A percentile compares a stretch with the other conserved stretches of the same genome.
Evolutionary conservation across 2,329 filamentous ascomycete genomes (phyloP).

Genomic region (Rutstroemia sydowiana): DNA sequence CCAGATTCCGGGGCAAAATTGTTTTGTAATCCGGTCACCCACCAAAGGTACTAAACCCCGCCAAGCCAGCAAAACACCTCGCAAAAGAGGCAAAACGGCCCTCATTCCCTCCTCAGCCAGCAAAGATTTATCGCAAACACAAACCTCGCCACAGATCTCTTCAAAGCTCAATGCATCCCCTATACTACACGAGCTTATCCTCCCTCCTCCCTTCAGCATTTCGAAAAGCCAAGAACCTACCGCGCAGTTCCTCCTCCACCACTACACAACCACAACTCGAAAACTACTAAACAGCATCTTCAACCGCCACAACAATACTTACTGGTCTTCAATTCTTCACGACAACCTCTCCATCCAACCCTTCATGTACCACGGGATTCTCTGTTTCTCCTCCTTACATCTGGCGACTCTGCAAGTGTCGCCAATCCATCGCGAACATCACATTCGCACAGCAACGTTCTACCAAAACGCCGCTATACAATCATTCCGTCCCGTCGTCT

Average conservation of each 20-base stretch:
- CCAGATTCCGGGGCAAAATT: conserved; percentile 2
- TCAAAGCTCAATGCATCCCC: neutral
- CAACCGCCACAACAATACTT: neutral
- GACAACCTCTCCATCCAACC: neutral
- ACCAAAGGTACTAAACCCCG: neutral
- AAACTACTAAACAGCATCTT: conserved; percentile 3
- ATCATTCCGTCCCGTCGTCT: neutral
- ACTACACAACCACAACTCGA: conserved; percentile 1
- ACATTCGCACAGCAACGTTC: neutral
- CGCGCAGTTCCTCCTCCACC: conserved; percentile 6
- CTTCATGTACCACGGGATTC: conserved; percentile 7
- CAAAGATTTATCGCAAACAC: too few species aligned
- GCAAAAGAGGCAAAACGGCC: neutral
- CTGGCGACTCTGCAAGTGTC: neutral
- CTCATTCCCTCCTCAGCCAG: too few species aligned
- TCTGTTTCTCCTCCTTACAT: conserved; percentile 4
- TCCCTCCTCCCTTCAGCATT: neutral
- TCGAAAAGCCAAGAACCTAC: neutral
- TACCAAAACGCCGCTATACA: conserved; percentile 2
- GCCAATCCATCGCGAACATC: neutral
- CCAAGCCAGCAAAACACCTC: neutral
- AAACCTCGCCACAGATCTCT: neutral
- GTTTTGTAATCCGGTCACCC: conserved; percentile 1
- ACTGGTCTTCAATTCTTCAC: conserved; percentile 1
- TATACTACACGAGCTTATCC: neutral